Evolutionary conservation across 768 basidiomycete species (phyloP), one percentile per base, ranked within the genome.

Genomic region (Lentinus brumalis): DNA sequence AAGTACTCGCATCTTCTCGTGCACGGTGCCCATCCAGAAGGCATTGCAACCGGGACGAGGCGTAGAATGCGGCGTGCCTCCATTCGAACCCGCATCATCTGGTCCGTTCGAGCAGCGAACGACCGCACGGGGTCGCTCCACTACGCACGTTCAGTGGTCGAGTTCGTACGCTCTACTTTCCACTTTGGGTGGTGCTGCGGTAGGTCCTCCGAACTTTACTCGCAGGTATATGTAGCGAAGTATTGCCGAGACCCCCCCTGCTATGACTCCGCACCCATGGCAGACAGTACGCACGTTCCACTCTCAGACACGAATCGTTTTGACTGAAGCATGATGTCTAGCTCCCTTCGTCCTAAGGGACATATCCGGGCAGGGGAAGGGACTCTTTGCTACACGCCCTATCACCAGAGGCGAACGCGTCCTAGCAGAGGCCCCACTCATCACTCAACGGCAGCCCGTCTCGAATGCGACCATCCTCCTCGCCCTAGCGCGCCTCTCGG

Each of bases 381-480:
- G 71, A n/a, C 49, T 71, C 31, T 50, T 71, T 32, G 71, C 72
- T 21, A 59, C 64, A 5, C 63, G 67, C 4, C 39, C 65, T n/a
- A 71, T 74, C 52, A 14, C 35, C 8, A 29, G 41, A 38, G 71
- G 71, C 1, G 67, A 67, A 40, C 55, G 65, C 26, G 52, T 74
- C 40, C 56, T 72, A 15, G 47, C 62, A 7, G 72, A 74, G 59
- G 31, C 64, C 15, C 70, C 72, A 10, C 61, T 74, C 14, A 59
- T 74, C 58, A 61, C 57, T 2, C 64, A 53, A 32, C 26, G 7
- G 6, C 57, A 3, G n/a, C 2, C 15, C 12, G 31, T 1, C 42
- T 16, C 30, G 15, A 58, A 58, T 31, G 40, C 4, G 9, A 56
- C 54, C 14, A 58, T 70, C 47, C 50, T 66, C 9, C 41, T 42